Evolutionary conservation across 2,329 filamentous ascomycete genomes (phyloP).

Genomic region (Oidium heveae): DNA sequence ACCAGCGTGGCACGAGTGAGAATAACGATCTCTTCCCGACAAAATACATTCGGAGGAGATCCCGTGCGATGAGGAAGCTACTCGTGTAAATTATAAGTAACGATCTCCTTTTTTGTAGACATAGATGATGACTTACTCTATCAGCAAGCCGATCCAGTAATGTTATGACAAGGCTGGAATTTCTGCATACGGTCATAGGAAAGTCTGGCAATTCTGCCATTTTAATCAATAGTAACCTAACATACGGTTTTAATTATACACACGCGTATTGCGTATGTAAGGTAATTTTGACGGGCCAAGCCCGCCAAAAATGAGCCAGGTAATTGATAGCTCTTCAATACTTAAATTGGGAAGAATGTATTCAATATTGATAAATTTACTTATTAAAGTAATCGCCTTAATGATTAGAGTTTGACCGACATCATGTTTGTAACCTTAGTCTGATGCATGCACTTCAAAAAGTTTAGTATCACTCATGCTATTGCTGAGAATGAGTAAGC

Average conservation of each 20-base stretch:
- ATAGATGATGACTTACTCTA: conserved; percentile 21
- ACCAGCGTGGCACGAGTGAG: conserved; percentile 36
- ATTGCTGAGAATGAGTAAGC: too few species aligned
- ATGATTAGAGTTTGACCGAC: too few species aligned
- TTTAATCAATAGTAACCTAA: conserved; percentile 6
- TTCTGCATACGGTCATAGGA: conserved; percentile 25
- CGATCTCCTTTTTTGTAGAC: conserved; percentile 2
- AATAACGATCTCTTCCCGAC: conserved; percentile 33
- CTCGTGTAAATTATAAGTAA: conserved; percentile 1
- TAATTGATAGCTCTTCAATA: too few species aligned
- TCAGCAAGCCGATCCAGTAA: conserved; percentile 36
- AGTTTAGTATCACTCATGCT: too few species aligned
- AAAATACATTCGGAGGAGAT: conserved; percentile 27
- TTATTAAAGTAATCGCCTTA: too few species aligned
- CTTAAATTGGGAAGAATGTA: too few species aligned
- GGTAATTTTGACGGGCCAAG: not conserved
- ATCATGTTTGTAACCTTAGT: too few species aligned
- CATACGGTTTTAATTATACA: conserved; percentile 6
- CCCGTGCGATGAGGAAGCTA: conserved; percentile 39
- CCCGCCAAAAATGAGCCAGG: not conserved
- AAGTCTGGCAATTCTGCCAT: conserved; percentile 8
- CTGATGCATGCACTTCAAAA: too few species aligned
- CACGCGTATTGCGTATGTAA: not conserved
- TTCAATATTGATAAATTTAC: too few species aligned
- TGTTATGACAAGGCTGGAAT: conserved; percentile 32